A percentile compares a stretch with the other conserved stretches of the same genome.
Evolutionary conservation across 805 yeast species (phyloP).

Genomic region (Komagataella pseudopastoris): DNA sequence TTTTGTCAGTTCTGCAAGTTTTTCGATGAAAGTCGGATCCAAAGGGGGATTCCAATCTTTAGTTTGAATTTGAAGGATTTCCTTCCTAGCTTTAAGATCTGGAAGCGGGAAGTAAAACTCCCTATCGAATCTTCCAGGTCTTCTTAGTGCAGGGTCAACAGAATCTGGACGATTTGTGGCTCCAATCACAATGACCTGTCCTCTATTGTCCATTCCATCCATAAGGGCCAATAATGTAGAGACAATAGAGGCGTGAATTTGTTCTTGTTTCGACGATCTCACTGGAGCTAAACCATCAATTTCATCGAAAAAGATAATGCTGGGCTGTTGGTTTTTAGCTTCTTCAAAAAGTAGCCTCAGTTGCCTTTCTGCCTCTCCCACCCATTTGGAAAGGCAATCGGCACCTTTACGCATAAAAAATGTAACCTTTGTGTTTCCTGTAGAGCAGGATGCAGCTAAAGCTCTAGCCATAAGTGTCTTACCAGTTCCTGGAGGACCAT

Average conservation of each 20-base stretch:
- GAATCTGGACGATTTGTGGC: conserved; percentile 98
- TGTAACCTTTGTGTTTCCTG: conserved; percentile 75
- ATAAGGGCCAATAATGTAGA: conserved; percentile 87
- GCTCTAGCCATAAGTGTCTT: conserved; percentile 97
- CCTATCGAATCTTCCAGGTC: conserved; percentile 96
- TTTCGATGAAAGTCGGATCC: conserved; percentile 38
- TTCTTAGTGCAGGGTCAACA: conserved; percentile 92
- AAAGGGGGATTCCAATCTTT: conserved; percentile 78
- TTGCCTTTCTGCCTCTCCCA: conserved; percentile 97
- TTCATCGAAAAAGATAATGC: conserved; percentile 94
- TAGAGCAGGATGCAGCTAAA: conserved; percentile 86
- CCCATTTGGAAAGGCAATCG: conserved; percentile 95
- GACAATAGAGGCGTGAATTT: conserved; percentile 94
- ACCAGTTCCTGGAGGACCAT: conserved; percentile 99
- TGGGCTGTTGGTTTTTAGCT: conserved; percentile 91
- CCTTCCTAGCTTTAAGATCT: conserved; percentile 61
- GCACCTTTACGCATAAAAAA: conserved; percentile 99
- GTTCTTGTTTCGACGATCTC: conserved; percentile 94
- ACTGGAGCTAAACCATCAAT: conserved; percentile 98
- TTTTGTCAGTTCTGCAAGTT: conserved; percentile 70
- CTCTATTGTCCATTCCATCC: conserved; percentile 99
- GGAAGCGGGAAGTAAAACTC: conserved; percentile 96
- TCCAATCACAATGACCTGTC: conserved; percentile 95
- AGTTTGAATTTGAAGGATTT: conserved; percentile 77
- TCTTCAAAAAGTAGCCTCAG: conserved; percentile 84